phyloP scores from a whole-genome alignment of 2,329 filamentous ascomycete species.

The Fusarium redolens region DNA sequence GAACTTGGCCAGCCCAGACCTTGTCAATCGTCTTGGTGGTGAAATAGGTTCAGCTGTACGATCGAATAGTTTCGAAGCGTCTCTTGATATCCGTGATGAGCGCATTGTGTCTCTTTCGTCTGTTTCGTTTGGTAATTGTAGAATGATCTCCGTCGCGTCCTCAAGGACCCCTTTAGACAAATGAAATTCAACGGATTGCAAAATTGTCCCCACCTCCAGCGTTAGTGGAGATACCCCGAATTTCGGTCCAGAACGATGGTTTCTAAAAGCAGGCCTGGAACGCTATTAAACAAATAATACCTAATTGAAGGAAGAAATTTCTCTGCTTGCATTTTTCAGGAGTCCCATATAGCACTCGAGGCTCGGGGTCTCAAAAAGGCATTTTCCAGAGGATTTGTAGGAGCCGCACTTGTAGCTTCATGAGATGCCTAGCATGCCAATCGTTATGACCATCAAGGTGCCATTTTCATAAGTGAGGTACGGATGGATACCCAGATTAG shows the following conservation, averaged over 20 bases:
- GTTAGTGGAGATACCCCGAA: slow-evolving; percentile 8
- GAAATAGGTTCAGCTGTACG: slow-evolving; percentile 41
- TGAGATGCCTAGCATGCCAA: not conserved
- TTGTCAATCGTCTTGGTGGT: slow-evolving; percentile 59
- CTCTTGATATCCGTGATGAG: slow-evolving; percentile 68
- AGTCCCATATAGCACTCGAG: not conserved
- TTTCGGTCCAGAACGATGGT: not conserved
- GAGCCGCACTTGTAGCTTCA: not conserved
- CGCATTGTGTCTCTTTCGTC: slow-evolving; percentile 56
- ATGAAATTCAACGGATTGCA: slow-evolving; percentile 11
- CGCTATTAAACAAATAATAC: not conserved
- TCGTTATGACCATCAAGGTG: slow-evolving; percentile 7
- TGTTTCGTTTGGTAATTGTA: not conserved
- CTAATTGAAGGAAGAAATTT: not conserved
- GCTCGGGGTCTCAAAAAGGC: not conserved
- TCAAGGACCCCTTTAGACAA: slow-evolving; percentile 19
- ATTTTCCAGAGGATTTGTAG: too few species aligned
- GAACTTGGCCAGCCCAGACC: slow-evolving; percentile 62
- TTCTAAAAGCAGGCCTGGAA: not conserved
- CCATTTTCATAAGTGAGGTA: not conserved
- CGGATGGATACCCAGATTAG: too few species aligned
- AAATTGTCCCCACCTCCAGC: slow-evolving; percentile 20
- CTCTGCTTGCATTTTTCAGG: not conserved
- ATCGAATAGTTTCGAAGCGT: slow-evolving; percentile 67
- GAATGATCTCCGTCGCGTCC: slow-evolving; percentile 16